These are phyloP conservation scores for Sparassis latifolia DNA, from an alignment of 1,284 basidiomycete genomes.

Conservation along the genomic window DNA sequence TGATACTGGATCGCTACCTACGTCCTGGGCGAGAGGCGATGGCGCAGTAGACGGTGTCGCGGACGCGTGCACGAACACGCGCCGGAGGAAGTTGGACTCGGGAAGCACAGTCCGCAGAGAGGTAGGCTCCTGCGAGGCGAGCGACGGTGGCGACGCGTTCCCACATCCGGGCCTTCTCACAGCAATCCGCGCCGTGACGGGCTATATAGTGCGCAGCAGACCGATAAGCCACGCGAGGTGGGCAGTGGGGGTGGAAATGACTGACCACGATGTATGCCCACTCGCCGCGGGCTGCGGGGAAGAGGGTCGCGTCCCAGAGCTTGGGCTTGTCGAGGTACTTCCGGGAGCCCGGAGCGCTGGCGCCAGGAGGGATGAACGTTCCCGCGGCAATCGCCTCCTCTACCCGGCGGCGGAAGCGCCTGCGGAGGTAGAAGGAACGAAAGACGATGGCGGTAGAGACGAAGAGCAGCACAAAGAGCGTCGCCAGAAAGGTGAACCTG, in stretches of 20 bases:
- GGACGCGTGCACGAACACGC: too few species aligned
- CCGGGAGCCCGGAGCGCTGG: constrained; percentile 32
- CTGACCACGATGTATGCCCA: constrained; percentile 49
- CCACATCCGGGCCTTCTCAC: constrained; percentile 4
- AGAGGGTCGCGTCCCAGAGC: constrained; percentile 46
- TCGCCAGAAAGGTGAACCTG: constrained; percentile 68
- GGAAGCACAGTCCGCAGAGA: too few species aligned
- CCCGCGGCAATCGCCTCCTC: constrained; percentile 46
- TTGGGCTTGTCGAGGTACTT: constrained; percentile 42
- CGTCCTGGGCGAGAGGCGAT: background rate
- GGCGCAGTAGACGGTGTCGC: too few species aligned
- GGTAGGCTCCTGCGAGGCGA: too few species aligned
- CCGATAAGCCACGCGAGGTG: too few species aligned
- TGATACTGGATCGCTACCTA: background rate
- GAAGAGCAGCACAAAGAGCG: constrained; percentile 56
- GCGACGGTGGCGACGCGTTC: too few species aligned
- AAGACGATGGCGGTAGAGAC: constrained; percentile 59
- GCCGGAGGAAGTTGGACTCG: too few species aligned
- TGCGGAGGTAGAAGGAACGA: constrained; percentile 55
- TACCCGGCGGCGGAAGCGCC: constrained; percentile 45
- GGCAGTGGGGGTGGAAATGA: background rate
- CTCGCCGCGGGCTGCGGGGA: constrained; percentile 24
- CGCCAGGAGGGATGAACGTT: constrained; percentile 28
- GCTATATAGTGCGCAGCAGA: constrained; percentile 7
- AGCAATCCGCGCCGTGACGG: constrained; percentile 14